These are phyloP conservation scores for Leucocoprinus leucothites DNA, from an alignment of 768 basidiomycete species.

Conservation along the genomic window DNA sequence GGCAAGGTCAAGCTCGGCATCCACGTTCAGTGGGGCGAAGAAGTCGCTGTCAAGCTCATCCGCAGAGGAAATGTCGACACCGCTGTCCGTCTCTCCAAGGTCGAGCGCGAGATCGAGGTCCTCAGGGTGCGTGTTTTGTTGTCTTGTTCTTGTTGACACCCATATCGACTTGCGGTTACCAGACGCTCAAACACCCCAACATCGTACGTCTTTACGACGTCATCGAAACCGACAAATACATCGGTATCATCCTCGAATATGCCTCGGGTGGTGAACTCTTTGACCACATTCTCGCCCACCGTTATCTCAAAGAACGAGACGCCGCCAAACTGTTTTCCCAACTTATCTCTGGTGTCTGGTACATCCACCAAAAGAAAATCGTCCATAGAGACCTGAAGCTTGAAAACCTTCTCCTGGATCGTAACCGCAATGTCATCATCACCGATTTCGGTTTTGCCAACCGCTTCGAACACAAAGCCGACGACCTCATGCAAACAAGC, in stretches of 20 bases:
- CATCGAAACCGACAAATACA: conserved; percentile 99
- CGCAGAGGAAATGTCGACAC: too few species aligned
- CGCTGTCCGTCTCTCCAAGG: conserved; percentile 85
- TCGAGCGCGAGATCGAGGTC: conserved; percentile 97
- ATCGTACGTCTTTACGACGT: conserved; percentile 98
- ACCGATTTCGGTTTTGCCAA: conserved; percentile 99
- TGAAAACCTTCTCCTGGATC: conserved; percentile 95
- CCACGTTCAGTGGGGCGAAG: conserved; percentile 87
- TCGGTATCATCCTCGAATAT: conserved; percentile 98
- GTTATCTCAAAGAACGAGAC: conserved; percentile 91
- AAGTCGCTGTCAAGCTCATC: too few species aligned
- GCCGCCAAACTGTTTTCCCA: conserved; percentile 96
- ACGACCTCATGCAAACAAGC: conserved; percentile 98
- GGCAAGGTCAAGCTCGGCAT: conserved; percentile 99
- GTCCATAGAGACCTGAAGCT: conserved; percentile 99
- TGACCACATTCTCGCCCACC: conserved; percentile 97
- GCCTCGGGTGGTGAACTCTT: conserved; percentile 98
- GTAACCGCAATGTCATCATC: conserved; percentile 97
- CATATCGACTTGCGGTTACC: conserved; percentile 19
- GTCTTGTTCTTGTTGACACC: conserved; percentile 9
- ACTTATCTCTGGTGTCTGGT: conserved; percentile 97
- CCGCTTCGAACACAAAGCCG: conserved; percentile 86
- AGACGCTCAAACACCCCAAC: conserved; percentile 96
- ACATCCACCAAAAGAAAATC: conserved; percentile 98
- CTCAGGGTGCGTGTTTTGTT: conserved; percentile 67